A percentile compares a stretch with the other conserved stretches of the same genome.
These are phyloP conservation scores for Thermoascus crustaceus DNA, from an alignment of 2,329 filamentous ascomycete species.

Conservation along the genomic window DNA sequence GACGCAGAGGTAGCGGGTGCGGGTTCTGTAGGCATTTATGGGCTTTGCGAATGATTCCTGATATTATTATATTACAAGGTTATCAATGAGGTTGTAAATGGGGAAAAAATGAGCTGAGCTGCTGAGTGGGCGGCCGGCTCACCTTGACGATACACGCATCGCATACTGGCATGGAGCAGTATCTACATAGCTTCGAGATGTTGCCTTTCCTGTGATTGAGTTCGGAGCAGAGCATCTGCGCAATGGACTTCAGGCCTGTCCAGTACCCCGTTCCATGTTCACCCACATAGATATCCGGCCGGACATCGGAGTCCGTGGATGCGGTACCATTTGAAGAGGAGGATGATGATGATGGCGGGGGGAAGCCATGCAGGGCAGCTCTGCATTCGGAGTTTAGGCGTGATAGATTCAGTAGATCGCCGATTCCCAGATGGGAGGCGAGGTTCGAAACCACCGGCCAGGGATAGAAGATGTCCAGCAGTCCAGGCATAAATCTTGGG, in stretches of 20 bases:
- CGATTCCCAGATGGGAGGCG: constrained; percentile 15
- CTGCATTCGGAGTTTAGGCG: constrained; percentile 16
- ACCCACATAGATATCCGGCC: constrained; percentile 18
- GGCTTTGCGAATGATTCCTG: constrained; percentile 19
- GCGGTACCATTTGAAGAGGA: neutral
- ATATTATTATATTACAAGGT: neutral
- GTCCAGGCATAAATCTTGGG: constrained; percentile 8
- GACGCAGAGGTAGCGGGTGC: constrained; percentile 20
- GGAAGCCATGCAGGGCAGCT: constrained; percentile 22
- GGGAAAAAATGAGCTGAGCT: neutral
- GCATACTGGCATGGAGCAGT: constrained; percentile 23
- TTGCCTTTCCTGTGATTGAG: constrained; percentile 17
- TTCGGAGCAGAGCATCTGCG: constrained; percentile 18
- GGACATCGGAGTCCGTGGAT: constrained; percentile 2
- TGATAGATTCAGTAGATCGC: constrained; percentile 20
- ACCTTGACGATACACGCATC: constrained; percentile 22
- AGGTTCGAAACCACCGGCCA: constrained; percentile 21
- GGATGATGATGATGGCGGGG: constrained; percentile 3
- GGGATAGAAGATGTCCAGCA: constrained; percentile 16
- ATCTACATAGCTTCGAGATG: constrained; percentile 15
- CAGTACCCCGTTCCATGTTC: constrained; percentile 21
- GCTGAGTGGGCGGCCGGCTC: neutral
- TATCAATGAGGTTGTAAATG: neutral
- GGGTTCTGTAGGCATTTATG: constrained; percentile 22
- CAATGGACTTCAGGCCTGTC: constrained; percentile 17